Evolutionary conservation across 257 asterid genomes (phyloP), one percentile per base, ranked within the genome.

Genomic region (Anisodus acutangulus): DNA sequence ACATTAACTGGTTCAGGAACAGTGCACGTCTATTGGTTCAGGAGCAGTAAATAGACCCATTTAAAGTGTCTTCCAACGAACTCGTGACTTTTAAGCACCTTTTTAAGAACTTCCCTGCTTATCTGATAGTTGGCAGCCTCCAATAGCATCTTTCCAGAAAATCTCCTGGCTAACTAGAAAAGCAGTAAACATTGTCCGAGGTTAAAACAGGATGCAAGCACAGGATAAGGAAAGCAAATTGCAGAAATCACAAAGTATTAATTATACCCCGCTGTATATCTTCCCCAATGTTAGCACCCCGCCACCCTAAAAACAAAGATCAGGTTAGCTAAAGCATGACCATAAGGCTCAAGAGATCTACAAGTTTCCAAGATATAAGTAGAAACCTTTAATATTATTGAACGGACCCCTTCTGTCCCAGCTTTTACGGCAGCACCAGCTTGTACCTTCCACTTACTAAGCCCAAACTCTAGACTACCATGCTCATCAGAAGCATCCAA

Each of bases 91-190:
- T 49, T 31, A 39, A 54, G 89, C 86, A 97, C 99, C 98, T 97
- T 92, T 86, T 62, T 89, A 22, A 93, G 89, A 41, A 93, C 47
- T 86, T 92, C 95, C 79, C 90, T 95, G 88, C 89, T 94, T 78
- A 93, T 85, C 90, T 91, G 97, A 88, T 90, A 93, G 67, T 92
- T 91, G 85, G 98, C 96, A 84, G 95, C 95, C 84, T 97, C 98
- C 82, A 91, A 85, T 39, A 93, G n/a, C 89, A 95, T 80, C 86
- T 92, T 94, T 67, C 95, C 97, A 4, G 98, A 90, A 84, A 95
- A 88, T 85, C 86, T 91, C 84, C 93, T 93, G 87, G 94, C 97
- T 63, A 97, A 82, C 99, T 97, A 88, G 86, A 22, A 22, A 87
- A 79, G 84, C 81, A 72, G 68, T 58, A 83, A 59, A 51, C 86